Evolutionary conservation across 2,329 filamentous ascomycete species (phyloP).

Genomic region (Claviceps spartinae): DNA sequence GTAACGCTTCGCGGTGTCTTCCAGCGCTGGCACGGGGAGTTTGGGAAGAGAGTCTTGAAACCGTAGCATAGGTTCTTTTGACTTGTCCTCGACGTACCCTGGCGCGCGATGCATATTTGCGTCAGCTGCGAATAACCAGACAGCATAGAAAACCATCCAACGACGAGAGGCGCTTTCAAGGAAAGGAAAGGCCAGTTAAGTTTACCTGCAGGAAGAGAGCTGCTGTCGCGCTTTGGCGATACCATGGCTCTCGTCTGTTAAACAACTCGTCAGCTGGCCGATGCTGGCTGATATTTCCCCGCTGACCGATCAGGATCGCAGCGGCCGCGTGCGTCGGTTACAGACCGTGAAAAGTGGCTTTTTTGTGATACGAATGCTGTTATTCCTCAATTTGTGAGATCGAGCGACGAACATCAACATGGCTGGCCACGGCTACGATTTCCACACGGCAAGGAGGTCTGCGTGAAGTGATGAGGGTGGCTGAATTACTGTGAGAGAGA

Average conservation of each 20-base stretch:
- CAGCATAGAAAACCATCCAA: neutral
- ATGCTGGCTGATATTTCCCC: neutral
- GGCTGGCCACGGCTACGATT: conserved; percentile 11
- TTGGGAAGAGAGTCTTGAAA: conserved; percentile 76
- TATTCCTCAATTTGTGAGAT: conserved; percentile 20
- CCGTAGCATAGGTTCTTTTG: conserved; percentile 68
- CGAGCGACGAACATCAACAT: conserved; percentile 23
- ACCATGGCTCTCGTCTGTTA: conserved; percentile 32
- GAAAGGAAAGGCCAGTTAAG: neutral
- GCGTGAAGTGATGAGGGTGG: neutral
- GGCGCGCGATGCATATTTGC: neutral
- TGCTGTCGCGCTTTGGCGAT: conserved; percentile 39
- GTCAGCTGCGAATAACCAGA: neutral
- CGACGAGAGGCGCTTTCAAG: neutral
- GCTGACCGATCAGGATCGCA: neutral
- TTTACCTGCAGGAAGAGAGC: conserved; percentile 40
- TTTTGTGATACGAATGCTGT: conserved; percentile 16
- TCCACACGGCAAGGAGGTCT: neutral
- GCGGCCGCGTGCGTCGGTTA: neutral
- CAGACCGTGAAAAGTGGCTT: conserved; percentile 9
- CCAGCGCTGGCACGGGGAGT: conserved; percentile 66
- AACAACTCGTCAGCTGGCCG: neutral
- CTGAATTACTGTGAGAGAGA: neutral
- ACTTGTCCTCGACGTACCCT: conserved; percentile 70
- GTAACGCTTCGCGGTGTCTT: conserved; percentile 71